These are phyloP conservation scores for Termitomyces sp. DNA, from an alignment of 768 basidiomycete species.

Conservation along the genomic window DNA sequence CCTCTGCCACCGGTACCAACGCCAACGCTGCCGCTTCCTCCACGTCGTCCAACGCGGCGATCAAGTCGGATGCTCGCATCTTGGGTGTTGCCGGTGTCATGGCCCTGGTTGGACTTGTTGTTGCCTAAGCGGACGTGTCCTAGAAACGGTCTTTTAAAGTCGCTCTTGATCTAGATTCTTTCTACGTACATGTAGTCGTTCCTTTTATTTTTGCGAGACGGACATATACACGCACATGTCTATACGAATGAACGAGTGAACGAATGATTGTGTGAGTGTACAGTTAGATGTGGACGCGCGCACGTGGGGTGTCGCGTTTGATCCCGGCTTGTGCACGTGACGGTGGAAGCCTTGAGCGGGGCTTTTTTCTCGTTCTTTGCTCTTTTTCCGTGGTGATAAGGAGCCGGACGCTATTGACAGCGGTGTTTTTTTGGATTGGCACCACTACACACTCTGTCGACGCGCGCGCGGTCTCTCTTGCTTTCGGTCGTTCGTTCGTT, in stretches of 20 bases:
- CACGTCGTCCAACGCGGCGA: slow-evolving; percentile 23
- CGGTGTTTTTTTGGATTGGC: background rate
- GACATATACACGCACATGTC: background rate
- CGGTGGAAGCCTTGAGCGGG: background rate
- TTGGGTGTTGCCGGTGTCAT: slow-evolving; percentile 44
- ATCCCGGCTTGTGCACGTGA: slow-evolving; percentile 9
- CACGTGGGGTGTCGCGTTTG: slow-evolving; percentile 15
- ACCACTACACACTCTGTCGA: too few relatives aligned
- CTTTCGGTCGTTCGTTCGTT: too few relatives aligned
- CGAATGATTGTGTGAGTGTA: too few relatives aligned
- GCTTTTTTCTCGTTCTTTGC: slow-evolving; percentile 7
- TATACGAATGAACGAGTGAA: too few relatives aligned
- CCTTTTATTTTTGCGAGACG: background rate
- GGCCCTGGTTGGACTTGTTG: slow-evolving; percentile 44
- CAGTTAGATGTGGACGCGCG: too few relatives aligned
- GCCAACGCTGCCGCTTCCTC: slow-evolving; percentile 7
- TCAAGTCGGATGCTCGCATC: slow-evolving; percentile 20
- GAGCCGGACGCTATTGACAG: slow-evolving; percentile 7
- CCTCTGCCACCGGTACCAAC: slow-evolving; percentile 7
- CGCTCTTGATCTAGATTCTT: background rate
- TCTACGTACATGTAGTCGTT: background rate
- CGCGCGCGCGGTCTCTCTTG: too few relatives aligned
- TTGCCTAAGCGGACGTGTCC: slow-evolving; percentile 28
- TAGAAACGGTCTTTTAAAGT: too few relatives aligned
- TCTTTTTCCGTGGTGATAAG: slow-evolving; percentile 1